phyloP scores from a whole-genome alignment of 163 green algal genomes.

The Volvox carteri region DNA sequence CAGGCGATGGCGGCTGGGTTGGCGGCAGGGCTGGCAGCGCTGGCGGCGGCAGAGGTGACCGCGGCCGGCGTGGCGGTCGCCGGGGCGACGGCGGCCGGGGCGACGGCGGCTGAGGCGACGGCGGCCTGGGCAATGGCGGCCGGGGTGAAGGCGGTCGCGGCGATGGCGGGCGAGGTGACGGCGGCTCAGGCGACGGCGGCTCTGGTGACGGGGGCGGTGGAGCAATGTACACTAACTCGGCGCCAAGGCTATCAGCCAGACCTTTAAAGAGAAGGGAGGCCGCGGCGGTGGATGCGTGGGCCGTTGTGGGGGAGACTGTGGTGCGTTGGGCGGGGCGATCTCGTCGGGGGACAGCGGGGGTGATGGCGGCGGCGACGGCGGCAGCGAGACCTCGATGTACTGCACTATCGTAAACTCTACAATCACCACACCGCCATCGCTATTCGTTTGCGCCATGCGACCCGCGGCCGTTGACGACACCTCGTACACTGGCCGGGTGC shows the following conservation, averaged over 20 bases:
- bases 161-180: too few relatives aligned
- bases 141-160: too few relatives aligned
- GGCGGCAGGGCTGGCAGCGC: too few relatives aligned
- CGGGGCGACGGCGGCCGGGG: not conserved
- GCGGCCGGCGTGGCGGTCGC: not conserved
- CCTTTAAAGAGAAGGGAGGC: not conserved
- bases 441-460: not conserved
- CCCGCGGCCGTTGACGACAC: not conserved
- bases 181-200: not conserved
- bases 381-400: not conserved
- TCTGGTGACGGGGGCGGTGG: not conserved
- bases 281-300: not conserved
- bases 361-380: constrained; percentile 1
- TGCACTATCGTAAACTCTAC: constrained; percentile 13
- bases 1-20: not conserved
- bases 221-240: not conserved
- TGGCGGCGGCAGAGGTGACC: not conserved
- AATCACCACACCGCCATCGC: not conserved
- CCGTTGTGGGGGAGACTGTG: not conserved
- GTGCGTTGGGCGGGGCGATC: not conserved
- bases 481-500: too few relatives aligned
- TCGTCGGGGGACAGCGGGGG: constrained; percentile 9
- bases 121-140: too few relatives aligned
- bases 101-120: not conserved
- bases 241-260: not conserved